A percentile compares a stretch with the other conserved stretches of the same genome.
These are phyloP conservation scores for Brassica nigra DNA, from an alignment of 345 rosid species.

Conservation along the genomic window DNA sequence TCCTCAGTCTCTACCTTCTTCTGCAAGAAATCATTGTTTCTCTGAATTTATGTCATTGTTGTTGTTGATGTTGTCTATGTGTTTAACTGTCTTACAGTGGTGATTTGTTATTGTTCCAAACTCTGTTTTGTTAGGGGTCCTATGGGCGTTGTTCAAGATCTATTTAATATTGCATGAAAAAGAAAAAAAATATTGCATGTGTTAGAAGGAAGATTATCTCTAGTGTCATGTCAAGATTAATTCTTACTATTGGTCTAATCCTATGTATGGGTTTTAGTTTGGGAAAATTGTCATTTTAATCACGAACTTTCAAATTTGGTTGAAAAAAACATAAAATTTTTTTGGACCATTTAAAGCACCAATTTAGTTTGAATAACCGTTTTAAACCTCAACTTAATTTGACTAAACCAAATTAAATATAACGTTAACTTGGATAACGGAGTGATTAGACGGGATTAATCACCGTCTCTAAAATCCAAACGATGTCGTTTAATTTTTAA, in stretches of 20 bases:
- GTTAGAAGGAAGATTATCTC: neutral
- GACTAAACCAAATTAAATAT: no score
- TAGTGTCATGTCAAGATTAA: neutral
- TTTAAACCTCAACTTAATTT: no score
- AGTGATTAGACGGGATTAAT: no score
- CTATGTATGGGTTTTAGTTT: neutral
- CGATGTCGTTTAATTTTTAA: no score
- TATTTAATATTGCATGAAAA: neutral
- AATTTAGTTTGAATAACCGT: no score
- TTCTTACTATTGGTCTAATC: neutral
- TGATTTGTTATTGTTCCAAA: conserved; percentile 24
- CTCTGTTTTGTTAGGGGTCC: conserved; percentile 11
- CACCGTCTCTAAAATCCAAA: no score
- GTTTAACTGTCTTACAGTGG: neutral
- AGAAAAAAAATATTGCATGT: neutral
- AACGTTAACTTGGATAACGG: no score
- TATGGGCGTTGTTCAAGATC: neutral
- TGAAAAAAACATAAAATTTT: no score
- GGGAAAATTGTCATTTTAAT: no score
- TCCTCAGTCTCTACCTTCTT: conserved; percentile 43
- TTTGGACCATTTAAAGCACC: no score
- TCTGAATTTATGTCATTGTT: conserved; percentile 24
- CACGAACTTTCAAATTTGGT: no score
- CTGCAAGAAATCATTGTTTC: conserved; percentile 41
- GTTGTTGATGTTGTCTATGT: conserved; percentile 19